phyloP scores from a whole-genome alignment of 352 stramenopile genomes.

The Phytophthora boehmeriae region DNA sequence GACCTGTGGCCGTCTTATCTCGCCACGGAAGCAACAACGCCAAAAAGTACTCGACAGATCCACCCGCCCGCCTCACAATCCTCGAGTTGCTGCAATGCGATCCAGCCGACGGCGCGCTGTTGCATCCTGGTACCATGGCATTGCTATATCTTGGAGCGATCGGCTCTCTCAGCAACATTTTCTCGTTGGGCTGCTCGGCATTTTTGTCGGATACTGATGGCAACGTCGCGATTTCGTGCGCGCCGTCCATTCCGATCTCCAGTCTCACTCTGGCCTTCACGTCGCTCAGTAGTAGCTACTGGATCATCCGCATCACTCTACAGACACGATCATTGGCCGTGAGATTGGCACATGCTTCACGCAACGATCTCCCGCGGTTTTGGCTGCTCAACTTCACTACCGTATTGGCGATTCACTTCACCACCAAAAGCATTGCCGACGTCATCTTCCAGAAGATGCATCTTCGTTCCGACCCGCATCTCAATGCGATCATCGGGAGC shows the following conservation, averaged over 20 bases:
- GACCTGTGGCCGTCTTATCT: neutral
- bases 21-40: neutral
- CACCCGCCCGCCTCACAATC: constrained; percentile 14
- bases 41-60: constrained; percentile 3
- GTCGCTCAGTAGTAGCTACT: constrained; percentile 38
- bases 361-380: constrained; percentile 22
- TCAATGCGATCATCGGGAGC: constrained; percentile 41
- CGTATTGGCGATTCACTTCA: constrained; percentile 31
- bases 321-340: constrained; percentile 26
- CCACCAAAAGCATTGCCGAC: constrained; percentile 26
- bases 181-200: constrained; percentile 38
- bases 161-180: constrained; percentile 47
- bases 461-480: constrained; percentile 37
- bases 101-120: constrained; percentile 29
- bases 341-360: constrained; percentile 20
- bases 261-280: constrained; percentile 35
- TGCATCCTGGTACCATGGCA: constrained; percentile 36
- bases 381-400: constrained; percentile 16
- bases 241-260: constrained; percentile 28
- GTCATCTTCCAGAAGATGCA: constrained; percentile 20
- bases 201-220: constrained; percentile 25
- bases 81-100: constrained; percentile 28
- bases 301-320: constrained; percentile 33
- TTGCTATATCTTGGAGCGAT: constrained; percentile 42
- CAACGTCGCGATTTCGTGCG: constrained; percentile 34